phyloP scores from a whole-genome alignment of 805 yeast species.

The Ogataea chonburiensis region DNA sequence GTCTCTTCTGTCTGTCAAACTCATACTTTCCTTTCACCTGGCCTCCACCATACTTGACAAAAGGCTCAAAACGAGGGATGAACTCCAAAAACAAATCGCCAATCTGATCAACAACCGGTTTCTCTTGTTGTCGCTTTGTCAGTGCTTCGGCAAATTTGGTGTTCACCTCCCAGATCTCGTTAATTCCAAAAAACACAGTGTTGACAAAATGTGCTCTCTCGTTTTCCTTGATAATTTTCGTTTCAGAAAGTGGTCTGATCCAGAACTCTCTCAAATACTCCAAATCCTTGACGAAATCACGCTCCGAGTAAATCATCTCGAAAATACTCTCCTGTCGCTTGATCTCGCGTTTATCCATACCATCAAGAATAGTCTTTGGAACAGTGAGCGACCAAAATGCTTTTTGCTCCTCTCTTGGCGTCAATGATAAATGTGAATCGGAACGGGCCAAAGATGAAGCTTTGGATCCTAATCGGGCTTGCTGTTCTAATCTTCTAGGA shows the following conservation, averaged over 20 bases:
- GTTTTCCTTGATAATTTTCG: slow-evolving; percentile 81
- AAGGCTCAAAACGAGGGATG: slow-evolving; percentile 87
- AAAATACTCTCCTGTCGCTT: slow-evolving; percentile 94
- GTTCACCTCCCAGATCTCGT: slow-evolving; percentile 82
- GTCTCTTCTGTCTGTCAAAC: slow-evolving; percentile 88
- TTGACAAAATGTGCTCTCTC: slow-evolving; percentile 90
- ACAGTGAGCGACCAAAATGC: slow-evolving; percentile 95
- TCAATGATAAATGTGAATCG: slow-evolving; percentile 63
- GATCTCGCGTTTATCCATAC: slow-evolving; percentile 78
- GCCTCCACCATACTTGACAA: slow-evolving; percentile 89
- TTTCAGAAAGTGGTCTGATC: slow-evolving; percentile 85
- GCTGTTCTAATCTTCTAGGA: slow-evolving; percentile 94
- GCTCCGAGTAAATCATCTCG: slow-evolving; percentile 89
- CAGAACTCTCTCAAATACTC: slow-evolving; percentile 92
- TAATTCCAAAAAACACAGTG: slow-evolving; percentile 86
- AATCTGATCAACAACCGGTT: slow-evolving; percentile 79
- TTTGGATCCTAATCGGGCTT: slow-evolving; percentile 84
- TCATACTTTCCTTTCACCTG: slow-evolving; percentile 94
- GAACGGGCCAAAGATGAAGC: slow-evolving; percentile 81
- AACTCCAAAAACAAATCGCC: slow-evolving; percentile 86
- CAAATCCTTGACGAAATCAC: slow-evolving; percentile 91
- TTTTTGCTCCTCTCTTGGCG: slow-evolving; percentile 75
- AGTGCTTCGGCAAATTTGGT: slow-evolving; percentile 85
- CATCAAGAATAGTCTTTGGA: slow-evolving; percentile 71
- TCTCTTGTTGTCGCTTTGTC: slow-evolving; percentile 79